These are phyloP conservation scores for Dendrobium chrysotoxum DNA, from an alignment of 106 monocot species.

Conservation along the genomic window DNA sequence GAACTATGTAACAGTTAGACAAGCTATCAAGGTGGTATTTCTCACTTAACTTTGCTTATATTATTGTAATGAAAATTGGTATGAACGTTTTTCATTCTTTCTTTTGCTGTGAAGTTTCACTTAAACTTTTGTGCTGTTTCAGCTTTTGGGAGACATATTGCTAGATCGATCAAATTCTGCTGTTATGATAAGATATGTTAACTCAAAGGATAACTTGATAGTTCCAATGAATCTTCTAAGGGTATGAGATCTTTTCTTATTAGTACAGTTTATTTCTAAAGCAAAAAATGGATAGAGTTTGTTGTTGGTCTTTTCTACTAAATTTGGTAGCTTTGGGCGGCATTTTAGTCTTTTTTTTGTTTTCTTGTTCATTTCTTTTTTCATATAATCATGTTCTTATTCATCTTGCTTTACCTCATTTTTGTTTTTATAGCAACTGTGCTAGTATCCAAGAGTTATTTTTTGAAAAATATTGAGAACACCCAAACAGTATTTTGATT, in stretches of 20 bases:
- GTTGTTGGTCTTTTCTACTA: no score
- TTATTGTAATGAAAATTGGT: not conserved
- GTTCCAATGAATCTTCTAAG: conserved; percentile 83
- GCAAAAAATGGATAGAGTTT: not conserved
- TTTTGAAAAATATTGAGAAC: no score
- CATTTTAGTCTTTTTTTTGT: no score
- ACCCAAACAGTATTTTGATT: no score
- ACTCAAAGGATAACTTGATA: conserved; percentile 70
- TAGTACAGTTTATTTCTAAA: not conserved
- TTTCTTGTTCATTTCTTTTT: no score
- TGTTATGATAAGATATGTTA: conserved; percentile 75
- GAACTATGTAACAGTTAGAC: conserved; percentile 11
- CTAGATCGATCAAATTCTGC: conserved; percentile 77
- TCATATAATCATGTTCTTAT: no score
- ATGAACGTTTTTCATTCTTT: not conserved
- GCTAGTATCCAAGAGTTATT: no score
- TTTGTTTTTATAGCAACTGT: no score
- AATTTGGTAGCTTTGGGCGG: no score
- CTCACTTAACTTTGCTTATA: not conserved
- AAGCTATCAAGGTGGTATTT: conserved; percentile 11
- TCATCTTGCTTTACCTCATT: no score
- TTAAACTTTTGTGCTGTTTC: conserved; percentile 12
- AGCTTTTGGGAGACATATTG: conserved; percentile 85
- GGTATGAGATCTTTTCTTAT: conserved; percentile 23
- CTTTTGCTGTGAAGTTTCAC: not conserved